Conservation (phyloP, 176 grass and related monocot species). For the Ampelocalamus luodianensis region DNA sequence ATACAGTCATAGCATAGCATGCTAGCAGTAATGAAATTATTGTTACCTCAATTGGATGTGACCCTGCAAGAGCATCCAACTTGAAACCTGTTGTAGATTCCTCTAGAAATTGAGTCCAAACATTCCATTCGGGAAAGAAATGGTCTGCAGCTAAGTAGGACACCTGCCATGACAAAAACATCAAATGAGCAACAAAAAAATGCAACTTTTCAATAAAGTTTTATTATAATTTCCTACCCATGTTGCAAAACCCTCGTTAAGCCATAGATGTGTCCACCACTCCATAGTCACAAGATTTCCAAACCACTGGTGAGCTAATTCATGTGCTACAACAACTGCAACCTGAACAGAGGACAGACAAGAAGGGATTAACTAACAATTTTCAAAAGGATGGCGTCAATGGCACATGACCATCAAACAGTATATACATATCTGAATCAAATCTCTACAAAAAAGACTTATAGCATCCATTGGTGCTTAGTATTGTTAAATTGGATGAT, state of each 20-base stretch:
- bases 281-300: constrained; percentile 99
- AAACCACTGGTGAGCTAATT: constrained; percentile 98
- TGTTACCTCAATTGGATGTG: constrained; percentile 94
- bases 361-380: not conserved
- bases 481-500: not conserved
- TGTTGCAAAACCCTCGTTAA: constrained; percentile 97
- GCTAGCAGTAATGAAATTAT: not conserved
- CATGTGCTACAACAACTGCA: constrained; percentile 91
- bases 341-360: constrained; percentile 58
- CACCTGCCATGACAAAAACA: constrained; percentile 54
- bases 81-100: constrained; percentile 74
- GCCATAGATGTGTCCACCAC: constrained; percentile 99
- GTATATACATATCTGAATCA: constrained; percentile 1
- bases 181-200: constrained; percentile 30
- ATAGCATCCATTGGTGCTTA: not conserved
- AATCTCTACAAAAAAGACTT: constrained; percentile 18
- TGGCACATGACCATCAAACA: constrained; percentile 12
- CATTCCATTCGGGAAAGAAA: constrained; percentile 97
- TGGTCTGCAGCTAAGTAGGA: constrained; percentile 74
- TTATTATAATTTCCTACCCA: constrained; percentile 66
- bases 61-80: constrained; percentile 89
- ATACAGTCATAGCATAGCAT: constrained; percentile 20
- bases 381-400: constrained; percentile 15
- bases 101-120: constrained; percentile 94
- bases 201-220: constrained; percentile 24